These are phyloP conservation scores for Scheffersomyces stambukii DNA, from an alignment of 1,139 yeast species.

Conservation along the genomic window DNA sequence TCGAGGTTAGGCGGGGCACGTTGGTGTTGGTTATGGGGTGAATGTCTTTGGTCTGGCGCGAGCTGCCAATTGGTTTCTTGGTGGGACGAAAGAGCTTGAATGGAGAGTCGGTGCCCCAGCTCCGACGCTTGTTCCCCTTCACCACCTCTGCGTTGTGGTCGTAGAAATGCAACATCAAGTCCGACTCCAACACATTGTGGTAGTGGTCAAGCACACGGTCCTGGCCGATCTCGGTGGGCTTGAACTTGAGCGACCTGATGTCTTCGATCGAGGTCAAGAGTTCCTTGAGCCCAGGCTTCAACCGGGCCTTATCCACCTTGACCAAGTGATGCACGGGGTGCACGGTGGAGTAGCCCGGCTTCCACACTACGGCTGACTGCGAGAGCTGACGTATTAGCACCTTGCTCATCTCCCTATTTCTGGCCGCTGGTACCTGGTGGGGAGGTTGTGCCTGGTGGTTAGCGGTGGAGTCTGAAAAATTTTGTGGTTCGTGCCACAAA, in stretches of 20 bases:
- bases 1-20: conserved; percentile 64
- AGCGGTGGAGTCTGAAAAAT: too few relatives aligned
- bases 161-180: conserved; percentile 73
- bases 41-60: conserved; percentile 69
- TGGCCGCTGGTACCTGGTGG: too few relatives aligned
- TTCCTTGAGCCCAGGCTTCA: conserved; percentile 67
- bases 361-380: conserved; percentile 33
- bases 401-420: conserved; percentile 16
- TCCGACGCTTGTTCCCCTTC: conserved; percentile 70
- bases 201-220: conserved; percentile 84
- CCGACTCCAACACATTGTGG: conserved; percentile 66
- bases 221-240: conserved; percentile 66
- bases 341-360: conserved; percentile 74
- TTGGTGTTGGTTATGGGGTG: conserved; percentile 61
- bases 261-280: conserved; percentile 65
- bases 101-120: conserved; percentile 88
- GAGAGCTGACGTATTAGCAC: conserved; percentile 45
- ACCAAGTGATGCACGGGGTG: conserved; percentile 91
- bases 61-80: conserved; percentile 61
- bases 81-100: conserved; percentile 80
- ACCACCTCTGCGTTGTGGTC: conserved; percentile 53
- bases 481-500: too few relatives aligned
- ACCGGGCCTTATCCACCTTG: conserved; percentile 62
- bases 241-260: conserved; percentile 70
- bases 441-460: neutral